Evolutionary conservation across 768 basidiomycete species (phyloP), one percentile per base, ranked within the genome.

Genomic region (Dictyophora rubrovolvata): DNA sequence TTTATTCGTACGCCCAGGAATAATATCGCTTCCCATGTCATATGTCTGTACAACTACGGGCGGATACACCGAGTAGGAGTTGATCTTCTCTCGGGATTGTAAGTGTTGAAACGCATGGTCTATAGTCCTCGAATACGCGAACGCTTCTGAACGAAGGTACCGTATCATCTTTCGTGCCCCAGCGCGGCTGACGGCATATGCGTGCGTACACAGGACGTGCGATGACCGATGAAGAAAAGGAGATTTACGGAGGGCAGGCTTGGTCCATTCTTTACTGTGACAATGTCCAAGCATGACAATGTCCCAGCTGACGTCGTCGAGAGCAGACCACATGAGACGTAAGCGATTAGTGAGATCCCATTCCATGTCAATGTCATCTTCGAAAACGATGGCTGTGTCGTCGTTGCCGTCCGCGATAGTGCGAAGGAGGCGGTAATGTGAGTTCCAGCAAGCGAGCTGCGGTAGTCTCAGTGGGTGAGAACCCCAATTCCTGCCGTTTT

Each of bases 331-430:
- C 57, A 59, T 59, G 1, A 21, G 10, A 28, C 49, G 21, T 18
- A 59, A 48, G 10, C 57, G 11, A 5, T 1, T 33, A 16, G 50
- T 35, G 23, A 59, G 50, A 21, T 59, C 57, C 57, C 57, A 59
- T 35, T 59, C 57, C 57, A 59, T 59, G 49, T 59, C 57, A 12
- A 59, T 52, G 14, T 59, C 57, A 21, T 59, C 57, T 51, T 59
- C 57, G 14, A 59, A 59, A 8, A 59, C 28, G 34, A 59, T 59
- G 7, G 49, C 57, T 17, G 52, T 51, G 22, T 48, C 48, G 23
- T 58, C 56, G 11, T 48, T 5, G 11, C 56, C 56, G n/a, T 58
- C 56, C 3, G 56, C 56, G 17, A 58, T 58, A 17, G 33, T 51
- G 9, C 56, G 18, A 1, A 58, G 48, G 37, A 58, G 17, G 5